phyloP scores from a whole-genome alignment of 2,329 filamentous ascomycete genomes.

The Dryadomyces quercus-mongolicae region DNA sequence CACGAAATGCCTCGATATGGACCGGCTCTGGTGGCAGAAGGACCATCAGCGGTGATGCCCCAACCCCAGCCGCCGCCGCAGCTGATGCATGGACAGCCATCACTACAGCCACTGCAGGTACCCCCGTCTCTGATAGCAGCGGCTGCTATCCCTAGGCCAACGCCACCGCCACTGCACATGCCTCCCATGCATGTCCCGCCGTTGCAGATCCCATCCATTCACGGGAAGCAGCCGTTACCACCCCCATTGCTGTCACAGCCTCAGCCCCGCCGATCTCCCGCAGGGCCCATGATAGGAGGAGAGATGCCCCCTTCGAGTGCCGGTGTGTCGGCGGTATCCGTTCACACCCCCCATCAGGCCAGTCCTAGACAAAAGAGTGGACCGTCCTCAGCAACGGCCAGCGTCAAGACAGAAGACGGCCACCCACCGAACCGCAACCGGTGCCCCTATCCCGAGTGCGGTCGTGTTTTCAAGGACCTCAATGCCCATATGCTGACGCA shows the following conservation, averaged over 20 bases:
- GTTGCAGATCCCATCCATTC: background rate
- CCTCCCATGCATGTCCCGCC: constrained; percentile 2
- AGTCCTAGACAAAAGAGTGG: constrained; percentile 7
- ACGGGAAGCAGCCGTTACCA: background rate
- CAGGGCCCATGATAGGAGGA: background rate
- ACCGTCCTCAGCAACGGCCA: constrained; percentile 1
- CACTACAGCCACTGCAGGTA: background rate
- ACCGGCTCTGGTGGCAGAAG: background rate
- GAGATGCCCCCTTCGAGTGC: background rate
- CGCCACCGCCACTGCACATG: background rate
- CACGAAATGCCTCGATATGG: background rate
- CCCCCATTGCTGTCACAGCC: background rate
- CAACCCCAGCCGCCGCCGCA: background rate
- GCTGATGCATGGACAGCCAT: background rate
- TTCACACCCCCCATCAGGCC: constrained; percentile 1
- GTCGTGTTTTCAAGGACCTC: constrained; percentile 49
- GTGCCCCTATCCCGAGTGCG: constrained; percentile 46
- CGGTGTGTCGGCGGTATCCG: background rate
- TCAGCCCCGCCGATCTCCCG: background rate
- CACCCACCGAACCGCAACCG: constrained; percentile 29
- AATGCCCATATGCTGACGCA: constrained; percentile 95
- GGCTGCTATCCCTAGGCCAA: background rate
- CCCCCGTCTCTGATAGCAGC: background rate
- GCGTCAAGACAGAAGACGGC: constrained; percentile 19
- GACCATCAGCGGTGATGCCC: background rate